Base-by-base conservation (phyloP, 495 filamentous ascomycete species). In the Podospora pseudoanserina region DNA sequence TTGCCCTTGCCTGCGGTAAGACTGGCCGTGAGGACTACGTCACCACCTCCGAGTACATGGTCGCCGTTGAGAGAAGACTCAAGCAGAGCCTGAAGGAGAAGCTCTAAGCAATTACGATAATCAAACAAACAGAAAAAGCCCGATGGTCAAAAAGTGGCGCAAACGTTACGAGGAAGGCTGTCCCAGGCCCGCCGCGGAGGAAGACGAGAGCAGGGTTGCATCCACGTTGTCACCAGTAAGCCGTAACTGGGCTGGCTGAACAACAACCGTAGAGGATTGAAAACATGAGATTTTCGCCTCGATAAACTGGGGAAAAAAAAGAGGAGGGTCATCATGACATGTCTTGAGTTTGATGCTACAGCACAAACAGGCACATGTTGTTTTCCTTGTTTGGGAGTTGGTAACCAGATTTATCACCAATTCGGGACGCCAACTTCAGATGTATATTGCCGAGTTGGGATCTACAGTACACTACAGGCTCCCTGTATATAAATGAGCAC, bases 1-100 rank as follows among this genome's bases (percentile, higher is more conserved):
- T 99, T 71, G 94, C 94, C 19, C 86, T 99, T 34, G 89, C 93
- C 32, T 93, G 92, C 76, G 95, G 95, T 72, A 91, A 91, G 85
- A 92, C 89, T 68, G 90, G 86, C 57, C 86, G 91, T 60, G 86
- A 85, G 75, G 88, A 90, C 69, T 97, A 92, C 82, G 95, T 94
- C 58, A 96, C 92, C 16, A 99, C 95, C 65, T 84, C 79, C 68
- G 91, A 93, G 81, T 97, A 96, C 83, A 77, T 97, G 79, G 85
- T 89, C 73, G 94, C 94, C 11, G 92, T 98, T 63, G 94, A 97
- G 88, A 86, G 86, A 79, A 81, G 92, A 76, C 80, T 98, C 78
- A 92, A 91, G 87, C 78, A 74, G 62, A 74, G 72, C 57, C 78
- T 87, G 65, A 84, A 85, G 76, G 80, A 84, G 77, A 86, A 85